Percentiles rank a stretch among this genome's conserved stretches.
phyloP scores from a whole-genome alignment of 345 rosid species.

The Camelina laxa region DNA sequence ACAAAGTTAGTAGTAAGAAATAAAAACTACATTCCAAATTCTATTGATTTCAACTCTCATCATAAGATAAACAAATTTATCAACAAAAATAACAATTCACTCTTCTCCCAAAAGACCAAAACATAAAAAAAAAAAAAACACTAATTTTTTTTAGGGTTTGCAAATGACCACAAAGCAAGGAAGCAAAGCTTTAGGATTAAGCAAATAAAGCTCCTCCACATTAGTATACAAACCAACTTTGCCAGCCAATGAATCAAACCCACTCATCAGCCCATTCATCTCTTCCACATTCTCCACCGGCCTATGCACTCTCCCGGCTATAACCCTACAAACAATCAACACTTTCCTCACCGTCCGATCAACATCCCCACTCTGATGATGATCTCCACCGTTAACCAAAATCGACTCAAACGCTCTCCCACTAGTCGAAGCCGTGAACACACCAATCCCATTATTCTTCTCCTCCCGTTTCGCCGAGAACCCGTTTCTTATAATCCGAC shows the following conservation, averaged over 20 bases:
- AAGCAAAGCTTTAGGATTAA: conserved; percentile 90
- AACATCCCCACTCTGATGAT: conserved; percentile 34
- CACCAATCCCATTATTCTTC: conserved; percentile 79
- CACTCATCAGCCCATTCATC: conserved; percentile 67
- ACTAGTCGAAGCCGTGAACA: conserved; percentile 93
- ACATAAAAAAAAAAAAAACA: background rate
- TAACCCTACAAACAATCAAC: conserved; percentile 89
- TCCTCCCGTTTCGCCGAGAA: conserved; percentile 87
- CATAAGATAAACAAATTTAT: background rate
- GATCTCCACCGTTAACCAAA: conserved; percentile 5
- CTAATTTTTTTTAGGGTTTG: conserved; percentile 57
- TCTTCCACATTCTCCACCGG: conserved; percentile 90
- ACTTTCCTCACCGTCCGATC: conserved; percentile 71
- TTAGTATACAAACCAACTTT: conserved; percentile 92
- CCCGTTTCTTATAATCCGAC: conserved; percentile 76
- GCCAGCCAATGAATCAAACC: conserved; percentile 96
- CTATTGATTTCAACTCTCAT: conserved; percentile 7
- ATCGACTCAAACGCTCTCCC: conserved; percentile 86
- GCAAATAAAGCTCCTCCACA: conserved; percentile 95
- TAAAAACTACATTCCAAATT: background rate
- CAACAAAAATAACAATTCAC: conserved; percentile 2
- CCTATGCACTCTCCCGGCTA: conserved; percentile 95
- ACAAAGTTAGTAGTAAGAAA: background rate
- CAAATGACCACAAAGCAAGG: conserved; percentile 91
- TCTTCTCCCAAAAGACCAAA: background rate